These are phyloP conservation scores for Colletotrichum sidae DNA, from an alignment of 2,329 filamentous ascomycete genomes.

Conservation along the genomic window DNA sequence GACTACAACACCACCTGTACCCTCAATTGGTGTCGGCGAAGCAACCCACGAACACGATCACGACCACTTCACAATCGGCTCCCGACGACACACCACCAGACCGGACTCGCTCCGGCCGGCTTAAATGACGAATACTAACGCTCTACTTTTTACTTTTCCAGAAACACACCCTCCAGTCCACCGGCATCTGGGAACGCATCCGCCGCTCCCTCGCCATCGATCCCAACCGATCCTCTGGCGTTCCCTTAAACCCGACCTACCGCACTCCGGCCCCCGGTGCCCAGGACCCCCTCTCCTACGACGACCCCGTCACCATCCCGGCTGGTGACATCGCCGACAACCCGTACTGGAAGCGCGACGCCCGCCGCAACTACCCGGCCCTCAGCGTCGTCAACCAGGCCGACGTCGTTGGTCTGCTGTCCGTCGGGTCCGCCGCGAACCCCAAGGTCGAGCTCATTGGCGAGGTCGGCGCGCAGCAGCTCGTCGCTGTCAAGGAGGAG, in stretches of 20 bases:
- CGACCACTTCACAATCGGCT: background rate
- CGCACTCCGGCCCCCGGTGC: conserved; percentile 86
- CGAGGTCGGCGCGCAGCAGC: conserved; percentile 68
- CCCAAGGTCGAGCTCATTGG: conserved; percentile 86
- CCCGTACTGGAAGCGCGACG: conserved; percentile 96
- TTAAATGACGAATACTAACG: too few species aligned
- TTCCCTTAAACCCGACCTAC: conserved; percentile 93
- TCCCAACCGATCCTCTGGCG: conserved; percentile 87
- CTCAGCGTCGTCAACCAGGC: conserved; percentile 84
- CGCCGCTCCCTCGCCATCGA: conserved; percentile 85
- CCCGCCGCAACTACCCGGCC: conserved; percentile 83
- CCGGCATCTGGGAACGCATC: conserved; percentile 87
- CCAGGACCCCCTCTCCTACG: conserved; percentile 77
- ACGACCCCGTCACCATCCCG: conserved; percentile 86
- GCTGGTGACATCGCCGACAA: conserved; percentile 91
- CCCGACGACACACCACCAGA: conserved; percentile 32
- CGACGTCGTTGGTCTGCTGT: conserved; percentile 86
- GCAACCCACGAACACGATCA: background rate
- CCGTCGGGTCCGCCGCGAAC: conserved; percentile 81
- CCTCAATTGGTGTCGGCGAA: conserved; percentile 28
- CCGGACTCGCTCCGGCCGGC: conserved; percentile 4
- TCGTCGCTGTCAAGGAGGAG: conserved; percentile 81
- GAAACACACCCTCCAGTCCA: conserved; percentile 97
- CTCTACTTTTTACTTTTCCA: conserved; percentile 50
- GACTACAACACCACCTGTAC: conserved; percentile 48